These are phyloP conservation scores for Nannochloris sp. DNA, from an alignment of 139 green algal genomes.

Conservation along the genomic window DNA sequence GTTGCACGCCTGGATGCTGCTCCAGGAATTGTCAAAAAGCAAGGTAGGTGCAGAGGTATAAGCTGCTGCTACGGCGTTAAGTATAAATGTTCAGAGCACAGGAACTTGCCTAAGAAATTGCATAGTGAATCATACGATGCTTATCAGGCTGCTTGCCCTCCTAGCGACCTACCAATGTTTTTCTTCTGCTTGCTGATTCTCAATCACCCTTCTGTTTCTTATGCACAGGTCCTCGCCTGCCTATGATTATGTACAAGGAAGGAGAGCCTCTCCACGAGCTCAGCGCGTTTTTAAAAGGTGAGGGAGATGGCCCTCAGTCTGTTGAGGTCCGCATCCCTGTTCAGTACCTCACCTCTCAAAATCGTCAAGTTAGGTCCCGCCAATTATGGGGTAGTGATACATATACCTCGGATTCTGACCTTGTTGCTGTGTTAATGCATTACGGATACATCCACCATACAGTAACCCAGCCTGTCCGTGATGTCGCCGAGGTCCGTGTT, in stretches of 20 bases:
- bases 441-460: conserved; percentile 68
- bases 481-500: conserved; percentile 55
- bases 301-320: conserved; percentile 7
- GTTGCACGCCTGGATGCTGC: not conserved
- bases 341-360: conserved; percentile 49
- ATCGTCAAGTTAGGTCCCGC: conserved; percentile 74
- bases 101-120: no score
- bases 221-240: conserved; percentile 21
- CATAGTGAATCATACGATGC: no score
- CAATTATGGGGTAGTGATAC: conserved; percentile 90
- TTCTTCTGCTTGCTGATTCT: no score
- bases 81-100: not conserved
- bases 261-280: conserved; percentile 34
- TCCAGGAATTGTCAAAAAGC: conserved; percentile 10
- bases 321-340: conserved; percentile 57
- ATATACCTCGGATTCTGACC: conserved; percentile 91
- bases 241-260: conserved; percentile 36
- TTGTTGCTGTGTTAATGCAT: conserved; percentile 94
- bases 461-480: not conserved
- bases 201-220: no score
- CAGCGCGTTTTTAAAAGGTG: not conserved
- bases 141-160: no score
- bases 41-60: not conserved
- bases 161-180: no score
- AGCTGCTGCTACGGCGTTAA: not conserved